Conservation (phyloP, 768 basidiomycete species). For the Auriscalpium orientale region DNA sequence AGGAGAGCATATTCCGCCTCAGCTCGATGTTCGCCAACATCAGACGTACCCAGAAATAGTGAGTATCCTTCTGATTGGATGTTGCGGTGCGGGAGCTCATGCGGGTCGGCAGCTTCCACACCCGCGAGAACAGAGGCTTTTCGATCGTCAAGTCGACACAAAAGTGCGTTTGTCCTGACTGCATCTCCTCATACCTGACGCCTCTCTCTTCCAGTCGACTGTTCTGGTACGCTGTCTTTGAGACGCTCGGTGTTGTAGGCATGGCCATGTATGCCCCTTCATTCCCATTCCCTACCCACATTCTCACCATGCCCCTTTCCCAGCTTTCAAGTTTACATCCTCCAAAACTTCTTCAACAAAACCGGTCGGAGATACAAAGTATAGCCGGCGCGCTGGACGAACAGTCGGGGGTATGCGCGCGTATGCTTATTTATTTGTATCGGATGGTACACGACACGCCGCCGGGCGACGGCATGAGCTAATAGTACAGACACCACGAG, state of each 20-base stretch:
- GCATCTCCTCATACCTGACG: slow-evolving; percentile 1
- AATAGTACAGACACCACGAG: no score
- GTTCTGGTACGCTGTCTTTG: slow-evolving; percentile 89
- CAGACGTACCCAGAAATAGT: slow-evolving; percentile 93
- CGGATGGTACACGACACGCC: no score
- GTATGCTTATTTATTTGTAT: background rate
- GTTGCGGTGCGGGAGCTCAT: background rate
- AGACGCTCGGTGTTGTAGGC: slow-evolving; percentile 67
- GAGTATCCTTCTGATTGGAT: slow-evolving; percentile 25
- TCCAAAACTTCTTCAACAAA: slow-evolving; percentile 96
- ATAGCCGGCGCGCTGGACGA: no score
- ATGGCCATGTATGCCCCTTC: slow-evolving; percentile 74
- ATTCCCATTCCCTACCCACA: background rate
- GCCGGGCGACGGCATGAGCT: no score
- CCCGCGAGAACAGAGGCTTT: slow-evolving; percentile 89
- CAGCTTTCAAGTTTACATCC: slow-evolving; percentile 84
- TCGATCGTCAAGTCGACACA: slow-evolving; percentile 86
- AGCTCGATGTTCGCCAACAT: slow-evolving; percentile 83
- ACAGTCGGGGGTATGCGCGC: background rate
- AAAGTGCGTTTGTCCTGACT: slow-evolving; percentile 41
- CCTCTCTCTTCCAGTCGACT: slow-evolving; percentile 48
- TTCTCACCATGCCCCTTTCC: slow-evolving; percentile 9
- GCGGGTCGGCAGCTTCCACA: slow-evolving; percentile 66
- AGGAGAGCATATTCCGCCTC: slow-evolving; percentile 92
- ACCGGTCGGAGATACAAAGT: slow-evolving; percentile 88